Base-by-base conservation (phyloP, 169 alveolate genomes). In the Eimeria falciformis region DNA sequence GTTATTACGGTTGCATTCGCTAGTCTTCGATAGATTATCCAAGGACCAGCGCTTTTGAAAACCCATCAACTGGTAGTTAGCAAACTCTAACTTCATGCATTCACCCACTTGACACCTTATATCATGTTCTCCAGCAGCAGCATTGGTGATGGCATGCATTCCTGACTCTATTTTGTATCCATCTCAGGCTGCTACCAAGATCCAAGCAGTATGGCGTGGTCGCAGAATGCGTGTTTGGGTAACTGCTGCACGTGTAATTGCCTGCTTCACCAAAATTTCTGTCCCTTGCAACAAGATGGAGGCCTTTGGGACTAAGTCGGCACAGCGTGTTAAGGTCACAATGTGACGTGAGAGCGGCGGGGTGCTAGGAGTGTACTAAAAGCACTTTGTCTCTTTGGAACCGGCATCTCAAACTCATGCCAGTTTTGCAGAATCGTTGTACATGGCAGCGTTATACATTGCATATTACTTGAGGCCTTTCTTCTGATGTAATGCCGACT, bases 131-230 rank as follows among this genome's bases (percentile, higher is more conserved):
- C n/a, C n/a, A n/a, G n/a, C n/a, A n/a, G n/a, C n/a, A n/a, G n/a
- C n/a, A n/a, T n/a, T n/a, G n/a, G n/a, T n/a, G n/a, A n/a, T n/a
- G n/a, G n/a, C n/a, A 12, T n/a, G 66, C 0, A 7, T 75, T 23
- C 5, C 12, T 29, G 58, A 0, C 17, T 43, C 37, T 43, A 9
- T 11, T 11, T 18, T 75, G 85, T 11, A 45, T 45, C 11, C 23
- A 11, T 9, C 25, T 75, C 66, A 75, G 85, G 85, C 85, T 46
- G 85, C 85, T 3, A 75, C 21, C 27, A 75, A 75, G 85, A 75
- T 75, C 46, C 85, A 75, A 75, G 56, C 85, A 65, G 85, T 75
- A 75, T 75, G 85, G 85, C 85, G 85, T 25, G 85, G 85, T 14
- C 6, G 27, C 62, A 75, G 85, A 75, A 9, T 75, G 46, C 65